A percentile compares a stretch with the other conserved stretches of the same genome.
phyloP scores from a whole-genome alignment of 805 yeast species.

The Pichia manshurica region DNA sequence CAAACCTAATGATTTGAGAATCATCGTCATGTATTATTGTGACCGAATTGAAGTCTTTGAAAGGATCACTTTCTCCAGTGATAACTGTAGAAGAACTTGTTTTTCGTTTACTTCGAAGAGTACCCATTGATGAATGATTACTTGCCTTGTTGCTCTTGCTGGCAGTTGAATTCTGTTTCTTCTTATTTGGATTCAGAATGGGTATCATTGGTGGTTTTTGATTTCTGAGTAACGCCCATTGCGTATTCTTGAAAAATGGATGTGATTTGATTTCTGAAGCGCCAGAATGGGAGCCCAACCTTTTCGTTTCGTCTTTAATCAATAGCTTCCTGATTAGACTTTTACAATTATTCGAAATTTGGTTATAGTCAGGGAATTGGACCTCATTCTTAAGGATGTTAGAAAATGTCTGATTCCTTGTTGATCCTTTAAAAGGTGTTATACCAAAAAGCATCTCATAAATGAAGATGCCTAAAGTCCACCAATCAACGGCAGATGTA shows the following conservation, averaged over 20 bases:
- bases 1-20: conserved; percentile 44
- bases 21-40: conserved; percentile 69
- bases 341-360: conserved; percentile 69
- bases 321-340: conserved; percentile 73
- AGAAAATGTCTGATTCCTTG: conserved; percentile 83
- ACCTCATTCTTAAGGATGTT: conserved; percentile 83
- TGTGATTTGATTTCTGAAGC: conserved; percentile 93
- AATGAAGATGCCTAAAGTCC: conserved; percentile 92
- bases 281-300: conserved; percentile 89
- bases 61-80: conserved; percentile 53
- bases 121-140: conserved; percentile 36
- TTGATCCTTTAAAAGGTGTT: conserved; percentile 93
- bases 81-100: conserved; percentile 24
- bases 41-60: conserved; percentile 78
- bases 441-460: conserved; percentile 95
- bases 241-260: conserved; percentile 82
- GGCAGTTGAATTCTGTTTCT: conserved; percentile 14
- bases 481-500: conserved; percentile 98
- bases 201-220: conserved; percentile 97
- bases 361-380: conserved; percentile 56
- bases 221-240: conserved; percentile 92
- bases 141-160: conserved; percentile 14
- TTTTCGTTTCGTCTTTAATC: conserved; percentile 80
- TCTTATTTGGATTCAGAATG: conserved; percentile 38
- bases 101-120: conserved; percentile 34